phyloP scores from a whole-genome alignment of 202 grass and related monocot genomes.

The Dendrocalamus latiflorus region DNA sequence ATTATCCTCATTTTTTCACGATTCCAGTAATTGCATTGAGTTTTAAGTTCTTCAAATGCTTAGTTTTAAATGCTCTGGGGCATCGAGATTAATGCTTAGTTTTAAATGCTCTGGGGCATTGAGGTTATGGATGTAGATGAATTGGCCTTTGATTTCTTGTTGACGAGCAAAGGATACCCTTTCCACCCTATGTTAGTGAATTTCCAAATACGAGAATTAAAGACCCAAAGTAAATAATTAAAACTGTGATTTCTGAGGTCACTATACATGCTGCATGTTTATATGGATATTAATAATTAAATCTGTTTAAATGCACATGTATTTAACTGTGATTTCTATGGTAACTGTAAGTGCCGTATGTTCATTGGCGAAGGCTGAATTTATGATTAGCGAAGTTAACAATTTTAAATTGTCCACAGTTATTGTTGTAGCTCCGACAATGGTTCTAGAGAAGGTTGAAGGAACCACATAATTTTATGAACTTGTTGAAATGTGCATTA shows the following conservation, averaged over 20 bases:
- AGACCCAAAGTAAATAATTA: not conserved
- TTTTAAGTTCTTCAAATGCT: not conserved
- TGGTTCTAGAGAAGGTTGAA: not conserved
- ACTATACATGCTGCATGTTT: not conserved
- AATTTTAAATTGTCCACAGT: not conserved
- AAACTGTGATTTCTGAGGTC: slow-evolving; percentile 3
- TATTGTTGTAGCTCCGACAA: not conserved
- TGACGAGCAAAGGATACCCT: not conserved
- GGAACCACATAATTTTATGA: slow-evolving; percentile 2
- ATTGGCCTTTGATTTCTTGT: not conserved
- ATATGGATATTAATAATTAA: not conserved
- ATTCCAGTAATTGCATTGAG: not conserved
- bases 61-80: not conserved
- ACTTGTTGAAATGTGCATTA: not conserved
- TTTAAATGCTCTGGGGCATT: not conserved
- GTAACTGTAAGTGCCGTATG: not conserved
- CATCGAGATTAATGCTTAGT: not conserved
- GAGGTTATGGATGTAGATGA: not conserved
- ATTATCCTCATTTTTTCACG: not conserved
- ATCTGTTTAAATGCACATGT: not conserved
- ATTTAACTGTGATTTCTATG: slow-evolving; percentile 1
- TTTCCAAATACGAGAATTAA: not conserved
- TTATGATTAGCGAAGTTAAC: not conserved
- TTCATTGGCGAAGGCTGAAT: not conserved
- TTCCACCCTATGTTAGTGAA: not conserved